phyloP scores from a whole-genome alignment of 2,329 filamentous ascomycete genomes.

The Gnomoniopsis sp. region DNA sequence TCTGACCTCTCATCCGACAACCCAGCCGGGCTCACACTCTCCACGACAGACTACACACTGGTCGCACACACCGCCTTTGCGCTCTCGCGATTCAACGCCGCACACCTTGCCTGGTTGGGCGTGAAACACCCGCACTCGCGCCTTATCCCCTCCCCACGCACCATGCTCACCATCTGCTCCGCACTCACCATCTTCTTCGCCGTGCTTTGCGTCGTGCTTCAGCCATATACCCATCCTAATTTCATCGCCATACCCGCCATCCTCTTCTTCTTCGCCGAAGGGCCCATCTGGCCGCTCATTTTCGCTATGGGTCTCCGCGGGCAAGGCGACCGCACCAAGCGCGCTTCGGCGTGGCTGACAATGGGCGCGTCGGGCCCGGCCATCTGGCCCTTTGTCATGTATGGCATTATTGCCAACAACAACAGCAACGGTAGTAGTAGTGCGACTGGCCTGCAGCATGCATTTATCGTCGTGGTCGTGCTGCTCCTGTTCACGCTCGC shows the following conservation, averaged over 20 bases:
- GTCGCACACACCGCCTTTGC: constrained; percentile 72
- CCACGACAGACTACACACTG: constrained; percentile 64
- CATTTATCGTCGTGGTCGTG: constrained; percentile 61
- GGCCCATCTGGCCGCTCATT: constrained; percentile 78
- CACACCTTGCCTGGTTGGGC: constrained; percentile 58
- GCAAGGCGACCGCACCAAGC: constrained; percentile 76
- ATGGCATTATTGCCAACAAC: constrained; percentile 50
- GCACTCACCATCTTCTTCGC: constrained; percentile 57
- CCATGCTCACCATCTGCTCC: constrained; percentile 64
- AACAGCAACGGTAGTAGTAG: constrained; percentile 34
- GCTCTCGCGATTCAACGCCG: constrained; percentile 67
- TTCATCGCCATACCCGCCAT: constrained; percentile 58
- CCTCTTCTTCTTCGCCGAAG: constrained; percentile 76
- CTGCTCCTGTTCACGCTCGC: constrained; percentile 43
- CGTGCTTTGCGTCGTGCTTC: constrained; percentile 44
- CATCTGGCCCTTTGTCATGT: constrained; percentile 71
- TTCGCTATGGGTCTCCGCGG: constrained; percentile 77
- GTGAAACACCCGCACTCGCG: constrained; percentile 37
- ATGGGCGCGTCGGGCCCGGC: constrained; percentile 72
- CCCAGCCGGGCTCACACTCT: constrained; percentile 46
- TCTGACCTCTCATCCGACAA: constrained; percentile 24
- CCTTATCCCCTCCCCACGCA: constrained; percentile 61
- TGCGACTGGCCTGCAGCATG: constrained; percentile 51
- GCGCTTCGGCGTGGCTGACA: constrained; percentile 73
- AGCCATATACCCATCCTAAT: constrained; percentile 39